These are phyloP conservation scores for Globisporangium mamillatum DNA, from an alignment of 352 stramenopile genomes.

Conservation along the genomic window DNA sequence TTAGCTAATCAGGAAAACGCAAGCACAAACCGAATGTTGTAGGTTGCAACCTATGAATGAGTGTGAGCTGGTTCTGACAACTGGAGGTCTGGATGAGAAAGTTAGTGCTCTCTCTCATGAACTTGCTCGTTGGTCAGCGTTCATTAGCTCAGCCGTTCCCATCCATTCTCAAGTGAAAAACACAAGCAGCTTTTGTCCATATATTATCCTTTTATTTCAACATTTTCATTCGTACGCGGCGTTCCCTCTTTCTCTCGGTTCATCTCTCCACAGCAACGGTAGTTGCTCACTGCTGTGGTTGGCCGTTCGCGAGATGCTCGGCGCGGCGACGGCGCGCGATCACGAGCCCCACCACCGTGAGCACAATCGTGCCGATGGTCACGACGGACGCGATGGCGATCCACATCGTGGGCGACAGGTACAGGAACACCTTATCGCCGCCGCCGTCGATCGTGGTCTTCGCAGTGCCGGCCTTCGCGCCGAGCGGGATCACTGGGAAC, in stretches of 20 bases:
- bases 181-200: constrained; percentile 4
- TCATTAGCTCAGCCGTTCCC: not conserved
- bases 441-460: constrained; percentile 53
- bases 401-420: constrained; percentile 31
- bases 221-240: constrained; percentile 8
- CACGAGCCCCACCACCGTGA: constrained; percentile 32
- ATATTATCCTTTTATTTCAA: constrained; percentile 15
- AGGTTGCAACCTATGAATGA: not conserved
- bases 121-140: too few species aligned
- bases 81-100: not conserved
- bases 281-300: not conserved
- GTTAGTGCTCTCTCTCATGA: not conserved
- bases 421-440: constrained; percentile 35
- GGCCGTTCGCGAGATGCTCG: constrained; percentile 3
- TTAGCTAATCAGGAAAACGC: not conserved
- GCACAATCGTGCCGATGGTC: constrained; percentile 15
- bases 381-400: constrained; percentile 27
- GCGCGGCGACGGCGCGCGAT: constrained; percentile 20
- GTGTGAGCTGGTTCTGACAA: not conserved
- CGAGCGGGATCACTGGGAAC: constrained; percentile 64
- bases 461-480: constrained; percentile 39
- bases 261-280: not conserved
- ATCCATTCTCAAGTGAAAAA: not conserved
- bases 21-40: not conserved
- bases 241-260: not conserved